Evolutionary conservation across 164 flowering plant species (phyloP).

Genomic region (Cinnamomum chago): DNA sequence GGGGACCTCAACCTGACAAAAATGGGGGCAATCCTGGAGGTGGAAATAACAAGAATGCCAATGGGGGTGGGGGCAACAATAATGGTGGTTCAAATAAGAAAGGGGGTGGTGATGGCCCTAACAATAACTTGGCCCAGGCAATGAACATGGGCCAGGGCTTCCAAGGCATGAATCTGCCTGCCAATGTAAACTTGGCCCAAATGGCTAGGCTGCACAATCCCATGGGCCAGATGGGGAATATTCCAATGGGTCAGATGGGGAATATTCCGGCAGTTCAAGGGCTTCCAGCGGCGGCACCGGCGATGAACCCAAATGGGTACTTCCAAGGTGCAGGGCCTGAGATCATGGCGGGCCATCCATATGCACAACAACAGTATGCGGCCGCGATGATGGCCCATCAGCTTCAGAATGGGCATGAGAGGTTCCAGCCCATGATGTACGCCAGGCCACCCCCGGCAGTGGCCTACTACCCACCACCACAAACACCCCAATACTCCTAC

Average conservation of each 20-base stretch:
- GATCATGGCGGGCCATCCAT: conserved; percentile 46
- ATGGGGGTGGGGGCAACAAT: background rate
- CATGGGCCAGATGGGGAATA: conserved; percentile 38
- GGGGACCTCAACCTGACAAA: no score
- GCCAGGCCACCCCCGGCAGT: conserved; percentile 76
- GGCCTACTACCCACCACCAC: conserved; percentile 51
- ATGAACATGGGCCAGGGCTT: conserved; percentile 10
- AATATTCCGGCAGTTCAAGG: conserved; percentile 69
- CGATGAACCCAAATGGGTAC: conserved; percentile 38
- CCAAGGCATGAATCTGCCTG: conserved; percentile 31
- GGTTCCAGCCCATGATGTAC: conserved; percentile 90
- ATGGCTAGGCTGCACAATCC: conserved; percentile 1
- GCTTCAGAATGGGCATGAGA: conserved; percentile 51
- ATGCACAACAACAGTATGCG: conserved; percentile 55
- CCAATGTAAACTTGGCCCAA: conserved; percentile 5
- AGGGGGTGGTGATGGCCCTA: background rate
- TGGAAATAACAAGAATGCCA: conserved; percentile 13
- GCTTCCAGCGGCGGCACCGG: conserved; percentile 50
- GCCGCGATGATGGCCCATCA: conserved; percentile 83
- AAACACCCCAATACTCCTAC: conserved; percentile 44
- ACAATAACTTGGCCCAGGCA: background rate
- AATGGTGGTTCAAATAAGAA: conserved; percentile 21
- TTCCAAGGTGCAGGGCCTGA: conserved; percentile 60
- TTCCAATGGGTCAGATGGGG: conserved; percentile 47
- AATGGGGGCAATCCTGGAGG: conserved; percentile 24